phyloP scores from a whole-genome alignment of 1,284 basidiomycete species.

The Cryptococcus hybrid region DNA sequence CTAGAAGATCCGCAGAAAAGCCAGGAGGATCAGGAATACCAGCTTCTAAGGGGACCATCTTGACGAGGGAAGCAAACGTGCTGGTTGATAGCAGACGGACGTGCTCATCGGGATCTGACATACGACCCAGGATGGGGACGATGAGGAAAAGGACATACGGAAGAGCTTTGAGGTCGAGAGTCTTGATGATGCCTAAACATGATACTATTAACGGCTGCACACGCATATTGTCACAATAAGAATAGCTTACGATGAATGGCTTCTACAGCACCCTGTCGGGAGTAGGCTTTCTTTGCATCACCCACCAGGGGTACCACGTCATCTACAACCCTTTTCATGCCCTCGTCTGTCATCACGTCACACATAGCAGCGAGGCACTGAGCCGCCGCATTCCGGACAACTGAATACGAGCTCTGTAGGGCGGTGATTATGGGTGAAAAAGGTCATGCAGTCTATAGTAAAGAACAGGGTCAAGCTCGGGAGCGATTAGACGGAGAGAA shows the following conservation, averaged over 20 bases:
- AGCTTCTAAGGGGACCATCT: constrained; percentile 98
- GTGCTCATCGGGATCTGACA: constrained; percentile 93
- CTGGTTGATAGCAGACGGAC: constrained; percentile 91
- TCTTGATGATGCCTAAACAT: constrained; percentile 77
- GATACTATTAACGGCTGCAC: not conserved
- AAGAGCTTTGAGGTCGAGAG: constrained; percentile 88
- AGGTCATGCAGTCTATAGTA: constrained; percentile 68
- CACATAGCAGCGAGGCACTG: constrained; percentile 85
- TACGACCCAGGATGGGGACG: constrained; percentile 92
- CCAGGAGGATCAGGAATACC: constrained; percentile 92
- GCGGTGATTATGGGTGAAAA: constrained; percentile 72
- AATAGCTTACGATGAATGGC: constrained; percentile 75
- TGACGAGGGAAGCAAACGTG: constrained; percentile 96
- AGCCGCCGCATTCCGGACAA: constrained; percentile 84
- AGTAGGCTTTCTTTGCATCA: constrained; percentile 71
- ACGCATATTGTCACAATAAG: not conserved
- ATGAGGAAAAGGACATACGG: constrained; percentile 98
- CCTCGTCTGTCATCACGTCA: constrained; percentile 76
- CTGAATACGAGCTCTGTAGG: constrained; percentile 78
- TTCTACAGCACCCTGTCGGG: constrained; percentile 89
- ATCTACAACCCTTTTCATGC: constrained; percentile 86
- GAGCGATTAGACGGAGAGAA: constrained; percentile 77
- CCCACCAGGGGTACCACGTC: constrained; percentile 79
- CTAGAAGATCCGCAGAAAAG: constrained; percentile 84
- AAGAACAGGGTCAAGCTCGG: constrained; percentile 69